phyloP scores from a whole-genome alignment of 2,329 filamentous ascomycete species.

The Aureobasidium zeae region DNA sequence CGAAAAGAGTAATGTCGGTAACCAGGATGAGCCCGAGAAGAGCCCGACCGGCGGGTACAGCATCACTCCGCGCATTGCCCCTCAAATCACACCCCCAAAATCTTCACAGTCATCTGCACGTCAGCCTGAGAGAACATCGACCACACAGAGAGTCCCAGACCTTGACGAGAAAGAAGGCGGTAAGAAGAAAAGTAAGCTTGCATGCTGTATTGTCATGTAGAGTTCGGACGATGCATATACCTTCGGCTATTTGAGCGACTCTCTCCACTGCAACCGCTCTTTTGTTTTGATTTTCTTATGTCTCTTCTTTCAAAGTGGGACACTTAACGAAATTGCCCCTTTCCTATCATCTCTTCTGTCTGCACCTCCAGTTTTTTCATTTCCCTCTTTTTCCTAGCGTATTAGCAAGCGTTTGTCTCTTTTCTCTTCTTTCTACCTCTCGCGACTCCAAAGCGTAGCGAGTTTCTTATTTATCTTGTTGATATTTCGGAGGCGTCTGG shows the following conservation, averaged over 20 bases:
- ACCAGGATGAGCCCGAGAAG: slow-evolving; percentile 23
- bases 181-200: slow-evolving; percentile 52
- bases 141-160: slow-evolving; percentile 44
- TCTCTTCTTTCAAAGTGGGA: slow-evolving; percentile 9
- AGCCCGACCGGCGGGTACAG: slow-evolving; percentile 39
- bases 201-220: slow-evolving; percentile 70
- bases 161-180: slow-evolving; percentile 44
- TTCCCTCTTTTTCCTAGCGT: slow-evolving; percentile 11
- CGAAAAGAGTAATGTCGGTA: slow-evolving; percentile 22
- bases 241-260: too few relatives aligned
- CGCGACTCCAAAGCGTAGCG: slow-evolving; percentile 3
- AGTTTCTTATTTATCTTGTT: slow-evolving; percentile 7
- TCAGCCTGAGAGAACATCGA: neutral
- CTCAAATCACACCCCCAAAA: slow-evolving; percentile 31
- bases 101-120: slow-evolving; percentile 17
- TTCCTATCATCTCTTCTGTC: neutral
- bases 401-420: slow-evolving; percentile 14
- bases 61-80: slow-evolving; percentile 38
- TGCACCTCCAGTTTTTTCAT: neutral
- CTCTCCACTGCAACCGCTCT: neutral
- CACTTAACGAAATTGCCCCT: neutral
- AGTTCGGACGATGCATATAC: slow-evolving; percentile 8
- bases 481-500: neutral
- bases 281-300: neutral
- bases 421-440: slow-evolving; percentile 1